These are phyloP conservation scores for Hypocrella siamensis DNA, from an alignment of 2,329 filamentous ascomycete species.

Conservation along the genomic window DNA sequence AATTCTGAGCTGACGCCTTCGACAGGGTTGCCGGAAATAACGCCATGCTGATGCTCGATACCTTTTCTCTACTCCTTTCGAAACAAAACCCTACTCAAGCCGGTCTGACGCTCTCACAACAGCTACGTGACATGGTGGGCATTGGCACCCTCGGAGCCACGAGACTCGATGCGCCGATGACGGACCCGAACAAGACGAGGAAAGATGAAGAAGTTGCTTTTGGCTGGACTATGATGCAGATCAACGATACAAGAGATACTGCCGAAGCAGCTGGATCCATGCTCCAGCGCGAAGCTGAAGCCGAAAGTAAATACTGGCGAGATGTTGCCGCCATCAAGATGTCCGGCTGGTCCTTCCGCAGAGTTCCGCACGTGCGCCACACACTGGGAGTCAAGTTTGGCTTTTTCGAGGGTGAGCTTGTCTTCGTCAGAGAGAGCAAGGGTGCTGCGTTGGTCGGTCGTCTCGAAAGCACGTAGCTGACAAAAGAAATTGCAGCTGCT, in stretches of 20 bases:
- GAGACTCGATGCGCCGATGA: conserved; percentile 43
- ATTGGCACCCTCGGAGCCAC: conserved; percentile 60
- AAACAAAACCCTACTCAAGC: conserved; percentile 62
- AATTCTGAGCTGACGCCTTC: not conserved
- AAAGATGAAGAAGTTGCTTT: conserved; percentile 41
- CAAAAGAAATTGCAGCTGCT: conserved; percentile 21
- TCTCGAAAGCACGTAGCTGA: too few species aligned
- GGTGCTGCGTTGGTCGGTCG: not conserved
- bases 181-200: conserved; percentile 36
- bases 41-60: conserved; percentile 59
- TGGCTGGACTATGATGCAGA: conserved; percentile 66
- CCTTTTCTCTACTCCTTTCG: conserved; percentile 70
- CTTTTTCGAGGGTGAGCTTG: conserved; percentile 52
- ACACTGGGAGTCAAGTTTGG: conserved; percentile 78
- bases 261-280: conserved; percentile 57
- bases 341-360: conserved; percentile 74
- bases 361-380: conserved; percentile 56
- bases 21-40: conserved; percentile 31
- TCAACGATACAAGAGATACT: conserved; percentile 59
- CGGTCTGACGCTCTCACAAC: conserved; percentile 51
- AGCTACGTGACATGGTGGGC: conserved; percentile 54
- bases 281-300: conserved; percentile 59
- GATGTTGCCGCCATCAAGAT: conserved; percentile 69
- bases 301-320: conserved; percentile 79
- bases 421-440: too few species aligned